Evolutionary conservation across 768 basidiomycete species (phyloP), one percentile per base, ranked within the genome.

Genomic region (Wakefieldia striispora): DNA sequence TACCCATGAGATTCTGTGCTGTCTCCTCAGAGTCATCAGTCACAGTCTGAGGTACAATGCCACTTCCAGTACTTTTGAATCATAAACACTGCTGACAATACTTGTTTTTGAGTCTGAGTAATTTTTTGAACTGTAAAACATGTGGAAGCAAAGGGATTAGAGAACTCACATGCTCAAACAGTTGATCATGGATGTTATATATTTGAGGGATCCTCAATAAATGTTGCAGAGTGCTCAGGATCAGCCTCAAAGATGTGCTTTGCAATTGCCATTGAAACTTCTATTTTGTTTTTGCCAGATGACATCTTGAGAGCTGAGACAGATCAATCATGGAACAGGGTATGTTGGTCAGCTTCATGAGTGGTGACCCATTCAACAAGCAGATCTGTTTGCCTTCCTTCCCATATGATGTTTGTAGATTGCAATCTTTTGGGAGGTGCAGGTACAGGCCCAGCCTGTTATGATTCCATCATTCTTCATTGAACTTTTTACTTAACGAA

Each of bases 261-360:
- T 39, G 44, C 39, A 19, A 51, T 51, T 7, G 24, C 45, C 4
- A 40, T 34, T 14, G 39, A 9, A 9, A 51, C 33, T 4, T 45
- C 43, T 8, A 41, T 46, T 31, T 46, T 51, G 27, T 46, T 46
- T 33, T 45, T 51, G 19, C 44, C 44, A 40, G 44, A 51, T 35
- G 38, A 45, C 40, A n/a, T 24, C 24, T 24, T 24, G 24, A 7
- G 24, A 24, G 24, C 24, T 24, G 24, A 24, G 24, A 24, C 24
- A 7, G 24, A 24, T 24, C 24, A 7, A 7, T 24, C 24, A 24
- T 24, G 24, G 7, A 24, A 24, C 24, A 7, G 24, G 24, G 7
- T 24, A 24, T 24, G 24, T 24, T 7, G 24, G 7, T 24, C 24
- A 7, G 24, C 24, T 24, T 24, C 24, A 7, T 24, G 24, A 7